Conservation (phyloP, 306 rosid genomes). For the Trifolium subterraneum region DNA sequence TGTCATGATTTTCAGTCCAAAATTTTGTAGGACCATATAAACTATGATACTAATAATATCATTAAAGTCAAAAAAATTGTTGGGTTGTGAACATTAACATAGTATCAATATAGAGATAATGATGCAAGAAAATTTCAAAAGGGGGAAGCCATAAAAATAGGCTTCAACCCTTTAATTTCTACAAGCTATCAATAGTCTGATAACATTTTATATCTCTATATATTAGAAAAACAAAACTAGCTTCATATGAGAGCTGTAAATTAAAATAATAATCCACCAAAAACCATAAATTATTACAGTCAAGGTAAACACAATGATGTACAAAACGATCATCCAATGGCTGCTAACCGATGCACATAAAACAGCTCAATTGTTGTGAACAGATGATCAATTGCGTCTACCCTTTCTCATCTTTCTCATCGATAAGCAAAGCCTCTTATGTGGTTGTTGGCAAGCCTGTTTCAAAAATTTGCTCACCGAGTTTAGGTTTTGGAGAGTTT, state of each 20-base stretch:
- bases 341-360: conserved; percentile 73
- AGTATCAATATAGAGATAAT: conserved; percentile 27
- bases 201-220: conserved; percentile 44
- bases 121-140: conserved; percentile 39
- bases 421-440: conserved; percentile 44
- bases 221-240: conserved; percentile 51
- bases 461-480: conserved; percentile 53
- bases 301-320: conserved; percentile 66
- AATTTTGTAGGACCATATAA: background rate
- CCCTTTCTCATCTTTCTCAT: conserved; percentile 39
- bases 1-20: conserved; percentile 1
- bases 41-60: conserved; percentile 32
- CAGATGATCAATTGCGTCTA: conserved; percentile 73
- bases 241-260: conserved; percentile 36
- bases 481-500: conserved; percentile 45
- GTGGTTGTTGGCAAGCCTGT: conserved; percentile 56
- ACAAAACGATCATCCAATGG: conserved; percentile 95
- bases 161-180: conserved; percentile 58
- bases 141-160: conserved; percentile 67
- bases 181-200: conserved; percentile 48
- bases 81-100: conserved; percentile 46
- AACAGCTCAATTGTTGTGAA: conserved; percentile 72
- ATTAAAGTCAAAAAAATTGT: conserved; percentile 49
- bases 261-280: conserved; percentile 44
- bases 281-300: conserved; percentile 46